phyloP scores from a whole-genome alignment of 2,329 filamentous ascomycete genomes.

The Penicillium sp. region DNA sequence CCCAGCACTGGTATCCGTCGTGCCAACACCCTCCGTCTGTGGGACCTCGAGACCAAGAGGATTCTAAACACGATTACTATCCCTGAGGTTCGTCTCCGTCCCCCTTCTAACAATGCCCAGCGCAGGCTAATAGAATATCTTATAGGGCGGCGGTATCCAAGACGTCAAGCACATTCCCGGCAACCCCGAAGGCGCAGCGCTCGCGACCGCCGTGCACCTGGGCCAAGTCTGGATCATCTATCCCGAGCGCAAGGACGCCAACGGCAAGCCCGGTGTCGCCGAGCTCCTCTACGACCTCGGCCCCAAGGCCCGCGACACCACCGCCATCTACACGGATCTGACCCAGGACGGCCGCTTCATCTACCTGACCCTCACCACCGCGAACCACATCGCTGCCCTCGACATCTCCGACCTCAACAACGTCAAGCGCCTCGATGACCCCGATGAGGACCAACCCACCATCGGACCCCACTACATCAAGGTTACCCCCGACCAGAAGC shows the following conservation, averaged over 20 bases:
- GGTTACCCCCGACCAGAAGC: constrained; percentile 67
- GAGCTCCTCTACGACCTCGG: constrained; percentile 61
- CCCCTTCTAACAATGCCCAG: not conserved
- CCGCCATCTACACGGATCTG: constrained; percentile 67
- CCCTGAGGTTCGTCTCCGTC: constrained; percentile 52
- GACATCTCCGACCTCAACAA: constrained; percentile 67
- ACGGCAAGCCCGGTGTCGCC: constrained; percentile 62
- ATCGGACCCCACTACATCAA: constrained; percentile 69
- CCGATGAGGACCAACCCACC: constrained; percentile 62
- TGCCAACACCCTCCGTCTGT: constrained; percentile 64
- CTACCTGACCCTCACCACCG: constrained; percentile 65
- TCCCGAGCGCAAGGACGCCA: constrained; percentile 60
- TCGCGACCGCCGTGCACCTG: constrained; percentile 64
- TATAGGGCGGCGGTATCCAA: constrained; percentile 49
- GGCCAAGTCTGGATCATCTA: constrained; percentile 71
- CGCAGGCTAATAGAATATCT: not conserved
- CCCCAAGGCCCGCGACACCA: constrained; percentile 58
- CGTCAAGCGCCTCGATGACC: constrained; percentile 65
- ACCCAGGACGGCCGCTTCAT: constrained; percentile 61
- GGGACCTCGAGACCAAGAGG: constrained; percentile 58
- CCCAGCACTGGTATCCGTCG: constrained; percentile 59
- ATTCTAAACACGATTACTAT: constrained; percentile 67
- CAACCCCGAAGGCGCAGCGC: constrained; percentile 61
- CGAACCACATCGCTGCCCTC: constrained; percentile 66
- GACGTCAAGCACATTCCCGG: constrained; percentile 70